A percentile compares a stretch with the other conserved stretches of the same genome.
Conservation (phyloP, 139 green algal species). For the Picochlorum costavermella region DNA sequence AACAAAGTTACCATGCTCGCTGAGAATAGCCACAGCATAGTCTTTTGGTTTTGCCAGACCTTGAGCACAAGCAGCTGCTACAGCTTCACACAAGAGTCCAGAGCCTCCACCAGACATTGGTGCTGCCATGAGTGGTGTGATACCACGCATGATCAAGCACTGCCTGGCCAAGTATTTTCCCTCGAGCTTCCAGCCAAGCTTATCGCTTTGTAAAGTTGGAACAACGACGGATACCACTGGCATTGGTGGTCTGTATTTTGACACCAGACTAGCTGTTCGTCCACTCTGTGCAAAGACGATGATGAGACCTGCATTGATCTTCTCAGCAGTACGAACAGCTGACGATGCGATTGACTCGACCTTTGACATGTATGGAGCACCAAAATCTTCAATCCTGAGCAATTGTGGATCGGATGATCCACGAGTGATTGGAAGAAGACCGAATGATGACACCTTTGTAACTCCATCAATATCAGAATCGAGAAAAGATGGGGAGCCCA, state of each 20-base stretch:
- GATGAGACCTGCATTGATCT: conserved; percentile 74
- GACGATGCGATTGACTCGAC: conserved; percentile 71
- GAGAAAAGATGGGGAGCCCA: conserved; percentile 3
- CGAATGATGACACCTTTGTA: conserved; percentile 19
- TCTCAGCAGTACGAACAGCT: conserved; percentile 70
- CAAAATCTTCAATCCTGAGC: conserved; percentile 4
- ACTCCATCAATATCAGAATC: neutral
- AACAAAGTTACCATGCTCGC: conserved; percentile 30
- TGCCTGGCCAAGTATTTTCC: conserved; percentile 40
- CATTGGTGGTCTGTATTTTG: conserved; percentile 78
- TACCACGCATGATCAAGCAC: conserved; percentile 33
- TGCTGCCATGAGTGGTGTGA: conserved; percentile 45
- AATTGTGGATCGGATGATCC: neutral
- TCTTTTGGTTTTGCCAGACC: conserved; percentile 43
- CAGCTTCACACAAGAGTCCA: conserved; percentile 31
- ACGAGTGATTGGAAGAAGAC: conserved; percentile 11
- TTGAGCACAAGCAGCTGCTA: conserved; percentile 20
- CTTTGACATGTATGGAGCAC: conserved; percentile 21
- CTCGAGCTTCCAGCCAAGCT: conserved; percentile 33
- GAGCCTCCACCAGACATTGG: conserved; percentile 30
- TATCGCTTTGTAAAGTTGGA: conserved; percentile 23
- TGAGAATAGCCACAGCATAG: conserved; percentile 64
- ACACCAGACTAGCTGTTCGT: conserved; percentile 63
- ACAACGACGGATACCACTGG: conserved; percentile 52
- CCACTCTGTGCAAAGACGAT: conserved; percentile 75